These are phyloP conservation scores for Talaromyces sp. DNA, from an alignment of 2,329 filamentous ascomycete genomes.

Conservation along the genomic window DNA sequence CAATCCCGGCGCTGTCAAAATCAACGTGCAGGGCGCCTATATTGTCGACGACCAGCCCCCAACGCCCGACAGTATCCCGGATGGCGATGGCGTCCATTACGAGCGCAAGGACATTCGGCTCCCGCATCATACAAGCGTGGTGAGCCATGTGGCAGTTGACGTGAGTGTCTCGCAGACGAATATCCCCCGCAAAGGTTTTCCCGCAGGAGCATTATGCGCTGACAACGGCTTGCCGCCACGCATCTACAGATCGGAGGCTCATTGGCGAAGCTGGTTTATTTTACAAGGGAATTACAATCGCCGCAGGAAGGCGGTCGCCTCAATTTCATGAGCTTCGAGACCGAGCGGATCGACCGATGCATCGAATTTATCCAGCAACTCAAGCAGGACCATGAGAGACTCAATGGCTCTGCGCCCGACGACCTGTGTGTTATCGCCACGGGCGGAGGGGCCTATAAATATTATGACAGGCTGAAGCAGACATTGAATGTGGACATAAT, in stretches of 20 bases:
- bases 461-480: constrained; percentile 83
- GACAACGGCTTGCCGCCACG: not conserved
- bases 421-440: constrained; percentile 92
- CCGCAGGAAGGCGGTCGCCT: constrained; percentile 78
- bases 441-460: constrained; percentile 93
- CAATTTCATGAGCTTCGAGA: constrained; percentile 96
- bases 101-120: constrained; percentile 93
- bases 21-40: constrained; percentile 94
- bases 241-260: constrained; percentile 77
- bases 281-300: constrained; percentile 78
- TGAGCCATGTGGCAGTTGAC: constrained; percentile 95
- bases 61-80: constrained; percentile 43
- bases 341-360: constrained; percentile 86
- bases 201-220: not conserved
- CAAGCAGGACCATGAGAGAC: constrained; percentile 70
- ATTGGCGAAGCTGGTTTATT: constrained; percentile 94
- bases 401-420: constrained; percentile 63
- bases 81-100: constrained; percentile 55
- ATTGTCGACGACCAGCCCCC: constrained; percentile 75
- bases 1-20: constrained; percentile 68
- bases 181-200: not conserved
- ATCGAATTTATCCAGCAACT: constrained; percentile 85
- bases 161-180: constrained; percentile 49
- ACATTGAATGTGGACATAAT: constrained; percentile 80
- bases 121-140: constrained; percentile 88